Evolutionary conservation across 2,329 filamentous ascomycete genomes (phyloP), one percentile per base, ranked within the genome.

Genomic region (Penicillium sp.): DNA sequence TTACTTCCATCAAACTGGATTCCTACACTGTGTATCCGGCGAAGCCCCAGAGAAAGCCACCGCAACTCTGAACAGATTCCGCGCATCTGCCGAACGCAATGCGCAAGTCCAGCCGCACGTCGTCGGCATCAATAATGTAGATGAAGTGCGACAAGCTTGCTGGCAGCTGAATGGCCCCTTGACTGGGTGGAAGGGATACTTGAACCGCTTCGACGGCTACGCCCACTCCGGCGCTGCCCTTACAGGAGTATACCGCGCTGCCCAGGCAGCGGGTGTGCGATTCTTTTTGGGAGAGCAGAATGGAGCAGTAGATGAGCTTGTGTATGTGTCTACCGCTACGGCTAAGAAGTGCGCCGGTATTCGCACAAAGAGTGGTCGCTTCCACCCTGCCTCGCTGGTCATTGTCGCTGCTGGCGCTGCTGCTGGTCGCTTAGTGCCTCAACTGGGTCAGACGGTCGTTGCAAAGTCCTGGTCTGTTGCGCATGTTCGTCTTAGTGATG

Each of bases 391-490:
- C 0, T 59, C 63, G 0, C 54, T 80, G 2, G 75, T 80, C 2
- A 76, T 86, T 10, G 70, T 83, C 1, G 76, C 82, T 0, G 71
- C 78, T 0, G 84, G 84, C 0, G 83, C 82, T 0, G 74, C 73
- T 4, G 76, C 74, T 0, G 75, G 75, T 1, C 69, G 63, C 0
- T 64, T 86, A 1, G 59, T 80, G 2, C 82, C 84, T 0, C 68
- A 77, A 13, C 64, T 82, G 1, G 79, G 78, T 2, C 66, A 64
- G 0, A 78, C 81, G 32, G 73, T 84, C 2, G 76, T 78, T 0
- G 84, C 83, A 4, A 81, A 81, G 49, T 79, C 76, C 0, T 86
- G 82, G 80, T 78, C 80, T 0, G 78, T 87, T 1, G 83, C 80
- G 0, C 84, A 87, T 59, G 72, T 86, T 2, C 78, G 80, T 41